Percentiles rank a stretch among this genome's conserved stretches.
phyloP scores from a whole-genome alignment of 163 green algal genomes.

The Smithsoniella earleae region DNA sequence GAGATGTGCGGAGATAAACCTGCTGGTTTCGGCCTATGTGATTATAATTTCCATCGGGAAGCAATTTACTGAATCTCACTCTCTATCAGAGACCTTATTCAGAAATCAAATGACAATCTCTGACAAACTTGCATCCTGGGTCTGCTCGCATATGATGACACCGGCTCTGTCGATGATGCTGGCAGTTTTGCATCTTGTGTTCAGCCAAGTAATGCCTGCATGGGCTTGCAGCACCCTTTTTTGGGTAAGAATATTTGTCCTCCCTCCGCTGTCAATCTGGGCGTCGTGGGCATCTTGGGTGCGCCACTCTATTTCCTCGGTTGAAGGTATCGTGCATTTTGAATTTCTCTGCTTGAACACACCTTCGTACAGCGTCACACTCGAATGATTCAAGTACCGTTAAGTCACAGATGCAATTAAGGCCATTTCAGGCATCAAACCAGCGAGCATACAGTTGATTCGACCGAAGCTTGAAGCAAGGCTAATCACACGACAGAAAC shows the following conservation, averaged over 20 bases:
- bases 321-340: no score
- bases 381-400: no score
- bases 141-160: slow-evolving; percentile 28
- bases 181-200: slow-evolving; percentile 24
- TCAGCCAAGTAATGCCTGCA: slow-evolving; percentile 15
- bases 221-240: slow-evolving; percentile 23
- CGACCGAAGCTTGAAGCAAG: no score
- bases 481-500: no score
- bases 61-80: slow-evolving; percentile 28
- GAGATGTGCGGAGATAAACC: slow-evolving; percentile 12
- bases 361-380: no score
- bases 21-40: not conserved
- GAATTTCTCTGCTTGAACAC: no score
- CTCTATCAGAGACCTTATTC: not conserved
- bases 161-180: slow-evolving; percentile 24
- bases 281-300: slow-evolving; percentile 29
- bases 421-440: no score
- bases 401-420: no score
- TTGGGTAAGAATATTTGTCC: slow-evolving; percentile 9
- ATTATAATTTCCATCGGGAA: slow-evolving; percentile 5
- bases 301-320: not conserved
- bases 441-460: no score
- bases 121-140: slow-evolving; percentile 22
- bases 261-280: slow-evolving; percentile 26
- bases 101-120: not conserved